Conservation (phyloP, 2,329 filamentous ascomycete species). For the Aspergillus persii region DNA sequence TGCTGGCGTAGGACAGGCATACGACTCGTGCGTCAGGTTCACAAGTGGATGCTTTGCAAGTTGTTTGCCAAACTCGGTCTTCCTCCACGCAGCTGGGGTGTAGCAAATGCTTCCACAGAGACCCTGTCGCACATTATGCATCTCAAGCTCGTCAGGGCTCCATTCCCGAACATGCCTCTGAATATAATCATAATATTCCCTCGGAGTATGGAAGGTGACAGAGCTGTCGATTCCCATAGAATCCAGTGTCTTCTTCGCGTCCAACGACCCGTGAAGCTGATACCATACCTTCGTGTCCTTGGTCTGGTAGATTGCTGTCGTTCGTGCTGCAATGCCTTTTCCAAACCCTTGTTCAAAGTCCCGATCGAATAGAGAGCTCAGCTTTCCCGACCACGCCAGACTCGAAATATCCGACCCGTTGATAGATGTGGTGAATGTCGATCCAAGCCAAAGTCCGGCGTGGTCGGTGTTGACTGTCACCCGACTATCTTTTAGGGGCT, state of each 20-base stretch:
- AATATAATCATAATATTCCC: conserved; percentile 24
- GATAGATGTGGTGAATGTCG: conserved; percentile 38
- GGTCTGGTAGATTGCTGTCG: conserved; percentile 50
- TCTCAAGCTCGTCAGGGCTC: conserved; percentile 43
- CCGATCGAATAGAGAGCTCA: conserved; percentile 28
- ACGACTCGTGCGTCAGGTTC: conserved; percentile 37
- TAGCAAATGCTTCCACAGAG: conserved; percentile 48
- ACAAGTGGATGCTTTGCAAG: conserved; percentile 45
- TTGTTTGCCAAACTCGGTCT: conserved; percentile 45
- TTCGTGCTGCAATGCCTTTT: conserved; percentile 36
- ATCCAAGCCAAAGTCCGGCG: conserved; percentile 46
- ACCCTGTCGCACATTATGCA: conserved; percentile 42
- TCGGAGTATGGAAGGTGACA: conserved; percentile 7
- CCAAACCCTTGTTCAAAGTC: conserved; percentile 43
- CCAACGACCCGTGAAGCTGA: conserved; percentile 51
- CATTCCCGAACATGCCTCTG: conserved; percentile 31
- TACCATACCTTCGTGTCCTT: conserved; percentile 48
- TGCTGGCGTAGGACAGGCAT: conserved; percentile 36
- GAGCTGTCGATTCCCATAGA: conserved; percentile 47
- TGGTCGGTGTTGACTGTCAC: conserved; percentile 51
- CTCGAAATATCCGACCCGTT: conserved; percentile 35
- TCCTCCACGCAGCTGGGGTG: conserved; percentile 44
- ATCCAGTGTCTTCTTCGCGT: conserved; percentile 43
- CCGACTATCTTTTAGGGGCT: conserved; percentile 3
- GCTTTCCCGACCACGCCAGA: conserved; percentile 28